Evolutionary conservation across 1,284 basidiomycete genomes (phyloP).

Genomic region (Tilletia setariae): DNA sequence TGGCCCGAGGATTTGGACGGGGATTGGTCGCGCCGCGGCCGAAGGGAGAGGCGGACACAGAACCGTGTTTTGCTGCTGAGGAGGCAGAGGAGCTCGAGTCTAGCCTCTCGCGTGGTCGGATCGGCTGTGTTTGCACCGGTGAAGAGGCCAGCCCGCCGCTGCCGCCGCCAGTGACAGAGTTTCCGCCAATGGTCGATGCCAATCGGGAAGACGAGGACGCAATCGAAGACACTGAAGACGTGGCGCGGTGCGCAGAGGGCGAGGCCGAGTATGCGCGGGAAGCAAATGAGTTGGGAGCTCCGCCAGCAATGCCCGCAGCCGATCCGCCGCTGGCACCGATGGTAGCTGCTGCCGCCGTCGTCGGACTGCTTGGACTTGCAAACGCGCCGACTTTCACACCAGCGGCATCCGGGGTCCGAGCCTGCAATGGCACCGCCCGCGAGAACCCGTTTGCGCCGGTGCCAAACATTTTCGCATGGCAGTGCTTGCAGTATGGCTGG

Average conservation of each 20-base stretch:
- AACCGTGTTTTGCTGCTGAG: not conserved
- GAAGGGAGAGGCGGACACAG: no score
- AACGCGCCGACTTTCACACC: conserved; percentile 8
- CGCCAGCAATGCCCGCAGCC: not conserved
- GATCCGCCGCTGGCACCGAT: not conserved
- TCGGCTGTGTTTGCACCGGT: not conserved
- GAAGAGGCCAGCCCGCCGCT: not conserved
- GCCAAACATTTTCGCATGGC: conserved; percentile 49
- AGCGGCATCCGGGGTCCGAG: conserved; percentile 14
- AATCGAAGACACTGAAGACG: conserved; percentile 5
- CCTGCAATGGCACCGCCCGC: conserved; percentile 46
- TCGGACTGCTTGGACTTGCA: conserved; percentile 4
- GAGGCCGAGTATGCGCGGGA: not conserved
- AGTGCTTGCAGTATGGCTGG: conserved; percentile 52
- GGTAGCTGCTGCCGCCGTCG: not conserved
- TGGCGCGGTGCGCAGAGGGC: not conserved
- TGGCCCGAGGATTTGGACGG: no score
- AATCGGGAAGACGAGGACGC: conserved; percentile 1
- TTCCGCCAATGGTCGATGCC: no score
- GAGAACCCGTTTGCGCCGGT: conserved; percentile 51
- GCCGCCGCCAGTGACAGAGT: no score
- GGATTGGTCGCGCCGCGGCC: no score
- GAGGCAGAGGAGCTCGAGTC: not conserved
- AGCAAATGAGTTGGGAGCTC: not conserved
- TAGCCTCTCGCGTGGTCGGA: no score